phyloP scores from a whole-genome alignment of 495 filamentous ascomycete genomes.

The Aspergillus bertholletiae region DNA sequence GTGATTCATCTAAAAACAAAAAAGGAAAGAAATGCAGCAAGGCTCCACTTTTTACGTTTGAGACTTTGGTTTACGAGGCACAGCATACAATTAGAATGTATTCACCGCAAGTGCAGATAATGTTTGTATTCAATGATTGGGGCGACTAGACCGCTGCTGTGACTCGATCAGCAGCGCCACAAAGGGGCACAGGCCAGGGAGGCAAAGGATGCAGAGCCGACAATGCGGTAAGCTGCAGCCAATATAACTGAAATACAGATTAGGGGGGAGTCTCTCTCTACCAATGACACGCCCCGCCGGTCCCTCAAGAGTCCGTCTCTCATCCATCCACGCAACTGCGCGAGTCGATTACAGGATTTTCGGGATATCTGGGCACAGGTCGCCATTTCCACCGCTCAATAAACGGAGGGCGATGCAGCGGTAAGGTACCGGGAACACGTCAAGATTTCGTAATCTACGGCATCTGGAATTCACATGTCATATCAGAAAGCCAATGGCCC shows the following conservation, averaged over 20 bases:
- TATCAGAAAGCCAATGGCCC: slow-evolving; percentile 81
- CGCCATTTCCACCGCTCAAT: not conserved
- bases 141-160: not conserved
- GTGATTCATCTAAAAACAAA: not conserved
- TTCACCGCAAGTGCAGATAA: not conserved
- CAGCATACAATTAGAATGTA: not conserved
- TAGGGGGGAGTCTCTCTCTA: not conserved
- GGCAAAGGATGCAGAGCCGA: not conserved
- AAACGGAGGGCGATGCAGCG: not conserved
- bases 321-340: not conserved
- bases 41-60: not conserved
- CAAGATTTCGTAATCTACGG: not conserved
- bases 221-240: not conserved
- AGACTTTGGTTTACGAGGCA: not conserved
- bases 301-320: not conserved
- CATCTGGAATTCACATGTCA: slow-evolving; percentile 13
- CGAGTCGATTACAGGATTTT: not conserved
- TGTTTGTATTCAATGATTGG: not conserved
- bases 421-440: not conserved
- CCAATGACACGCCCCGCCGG: not conserved
- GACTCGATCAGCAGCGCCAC: not conserved
- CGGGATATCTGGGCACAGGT: not conserved
- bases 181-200: not conserved
- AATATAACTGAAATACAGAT: not conserved
- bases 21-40: not conserved